A percentile compares a stretch with the other conserved stretches of the same genome.
These are phyloP conservation scores for Phytopythium vexans DNA, from an alignment of 352 stramenopile genomes.

Conservation along the genomic window DNA sequence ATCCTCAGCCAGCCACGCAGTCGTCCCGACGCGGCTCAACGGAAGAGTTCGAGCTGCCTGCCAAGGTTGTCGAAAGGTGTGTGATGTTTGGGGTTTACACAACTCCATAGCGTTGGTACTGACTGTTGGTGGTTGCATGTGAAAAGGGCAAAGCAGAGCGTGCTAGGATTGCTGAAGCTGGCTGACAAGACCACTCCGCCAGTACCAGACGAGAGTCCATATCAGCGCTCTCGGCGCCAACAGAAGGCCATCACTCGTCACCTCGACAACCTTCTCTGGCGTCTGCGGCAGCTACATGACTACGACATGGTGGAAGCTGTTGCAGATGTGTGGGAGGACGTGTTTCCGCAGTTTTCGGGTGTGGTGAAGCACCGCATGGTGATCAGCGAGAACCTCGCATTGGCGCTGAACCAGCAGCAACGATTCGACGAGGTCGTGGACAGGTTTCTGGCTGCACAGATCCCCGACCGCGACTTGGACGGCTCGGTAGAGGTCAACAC, in stretches of 20 bases:
- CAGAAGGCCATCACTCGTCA: constrained; percentile 49
- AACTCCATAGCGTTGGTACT: too few relatives aligned
- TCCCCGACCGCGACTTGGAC: background rate
- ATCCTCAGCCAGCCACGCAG: too few relatives aligned
- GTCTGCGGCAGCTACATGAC: constrained; percentile 25
- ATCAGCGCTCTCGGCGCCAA: constrained; percentile 32
- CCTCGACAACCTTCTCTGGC: constrained; percentile 42
- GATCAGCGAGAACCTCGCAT: constrained; percentile 53
- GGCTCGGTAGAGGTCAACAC: background rate
- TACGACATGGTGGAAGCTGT: constrained; percentile 48
- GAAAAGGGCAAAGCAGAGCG: background rate
- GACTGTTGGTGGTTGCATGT: background rate
- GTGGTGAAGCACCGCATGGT: constrained; percentile 39
- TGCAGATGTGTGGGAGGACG: constrained; percentile 41
- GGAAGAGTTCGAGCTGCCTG: too few relatives aligned
- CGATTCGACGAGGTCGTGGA: constrained; percentile 55
- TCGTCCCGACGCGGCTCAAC: too few relatives aligned
- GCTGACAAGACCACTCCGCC: constrained; percentile 6
- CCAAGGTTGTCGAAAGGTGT: too few relatives aligned
- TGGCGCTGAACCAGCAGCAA: constrained; percentile 42
- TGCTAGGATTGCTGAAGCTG: background rate
- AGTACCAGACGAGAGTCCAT: constrained; percentile 20
- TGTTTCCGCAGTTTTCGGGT: constrained; percentile 45
- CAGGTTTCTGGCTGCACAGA: constrained; percentile 25
- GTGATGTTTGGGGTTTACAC: too few relatives aligned